Conservation (phyloP, 2,329 filamentous ascomycete genomes). For the Colletotrichum tanaceti region DNA sequence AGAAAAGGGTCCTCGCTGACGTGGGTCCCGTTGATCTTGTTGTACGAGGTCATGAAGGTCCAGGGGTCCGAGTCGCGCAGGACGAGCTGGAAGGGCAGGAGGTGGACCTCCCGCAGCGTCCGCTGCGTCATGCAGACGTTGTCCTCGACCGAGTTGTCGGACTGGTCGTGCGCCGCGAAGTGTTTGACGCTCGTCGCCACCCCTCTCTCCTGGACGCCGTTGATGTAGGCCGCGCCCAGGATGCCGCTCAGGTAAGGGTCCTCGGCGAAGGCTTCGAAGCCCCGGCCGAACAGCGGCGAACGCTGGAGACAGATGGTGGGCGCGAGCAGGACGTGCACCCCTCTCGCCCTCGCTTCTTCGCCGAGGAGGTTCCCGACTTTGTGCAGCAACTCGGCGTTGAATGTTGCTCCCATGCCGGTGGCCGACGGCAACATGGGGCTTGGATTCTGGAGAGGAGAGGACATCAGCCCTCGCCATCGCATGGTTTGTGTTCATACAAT, state of each 20-base stretch:
- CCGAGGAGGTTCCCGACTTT: constrained; percentile 68
- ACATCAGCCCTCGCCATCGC: too few relatives aligned
- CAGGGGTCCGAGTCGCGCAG: constrained; percentile 64
- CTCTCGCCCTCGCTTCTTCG: constrained; percentile 67
- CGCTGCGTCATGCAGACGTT: constrained; percentile 48
- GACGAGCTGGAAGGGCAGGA: constrained; percentile 68
- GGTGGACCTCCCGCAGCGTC: constrained; percentile 61
- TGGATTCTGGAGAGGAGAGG: constrained; percentile 25
- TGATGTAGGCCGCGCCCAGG: constrained; percentile 56
- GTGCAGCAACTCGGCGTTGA: constrained; percentile 67
- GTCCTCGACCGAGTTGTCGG: constrained; percentile 41
- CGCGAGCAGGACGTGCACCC: constrained; percentile 76
- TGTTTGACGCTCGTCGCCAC: constrained; percentile 60
- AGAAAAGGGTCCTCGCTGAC: constrained; percentile 65
- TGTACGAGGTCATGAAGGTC: constrained; percentile 70
- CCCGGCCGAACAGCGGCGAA: constrained; percentile 59
- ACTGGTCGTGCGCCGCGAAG: constrained; percentile 51
- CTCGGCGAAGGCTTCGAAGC: constrained; percentile 61
- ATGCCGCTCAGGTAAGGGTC: constrained; percentile 60
- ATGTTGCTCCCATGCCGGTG: constrained; percentile 66
- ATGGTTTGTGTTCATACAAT: too few relatives aligned
- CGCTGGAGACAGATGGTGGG: constrained; percentile 67
- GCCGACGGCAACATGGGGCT: constrained; percentile 45
- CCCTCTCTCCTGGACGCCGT: constrained; percentile 57
- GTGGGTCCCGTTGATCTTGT: constrained; percentile 67